Evolutionary conservation across 129 eudicot species (phyloP).

Genomic region (Chrysanthemum lavandulifolium): DNA sequence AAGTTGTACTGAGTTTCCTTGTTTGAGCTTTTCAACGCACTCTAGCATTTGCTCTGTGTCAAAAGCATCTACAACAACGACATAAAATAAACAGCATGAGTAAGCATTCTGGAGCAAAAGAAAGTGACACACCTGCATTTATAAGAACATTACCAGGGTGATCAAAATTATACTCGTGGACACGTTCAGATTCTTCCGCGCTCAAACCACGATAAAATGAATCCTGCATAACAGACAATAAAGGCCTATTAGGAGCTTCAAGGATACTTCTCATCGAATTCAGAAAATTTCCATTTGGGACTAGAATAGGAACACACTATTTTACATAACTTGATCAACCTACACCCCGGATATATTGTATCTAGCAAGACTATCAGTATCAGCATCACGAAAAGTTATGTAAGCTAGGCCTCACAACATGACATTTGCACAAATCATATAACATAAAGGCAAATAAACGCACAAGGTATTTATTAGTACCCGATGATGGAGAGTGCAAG

Average conservation of each 20-base stretch:
- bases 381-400: not conserved
- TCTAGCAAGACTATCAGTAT: not conserved
- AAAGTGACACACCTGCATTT: slow-evolving; percentile 10
- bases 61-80: slow-evolving; percentile 78
- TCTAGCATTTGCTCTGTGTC: slow-evolving; percentile 97
- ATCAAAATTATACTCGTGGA: slow-evolving; percentile 91
- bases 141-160: slow-evolving; percentile 78
- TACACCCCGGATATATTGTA: not conserved
- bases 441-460: too few species aligned
- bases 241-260: slow-evolving; percentile 16
- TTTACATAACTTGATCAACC: not conserved
- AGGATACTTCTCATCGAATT: slow-evolving; percentile 9
- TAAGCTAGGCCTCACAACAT: too few species aligned
- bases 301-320: not conserved
- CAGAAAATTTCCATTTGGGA: slow-evolving; percentile 12
- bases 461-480: too few species aligned
- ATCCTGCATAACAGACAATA: slow-evolving; percentile 50
- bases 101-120: not conserved
- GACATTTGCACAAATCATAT: too few species aligned
- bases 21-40: slow-evolving; percentile 67
- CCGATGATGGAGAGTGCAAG: too few species aligned
- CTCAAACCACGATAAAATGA: slow-evolving; percentile 95
- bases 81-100: slow-evolving; percentile 3
- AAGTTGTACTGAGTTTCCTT: slow-evolving; percentile 80
- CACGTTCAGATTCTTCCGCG: slow-evolving; percentile 79